A percentile compares a stretch with the other conserved stretches of the same genome.
These are phyloP conservation scores for Mrakia hoshinonis DNA, from an alignment of 768 basidiomycete species.

Conservation along the genomic window DNA sequence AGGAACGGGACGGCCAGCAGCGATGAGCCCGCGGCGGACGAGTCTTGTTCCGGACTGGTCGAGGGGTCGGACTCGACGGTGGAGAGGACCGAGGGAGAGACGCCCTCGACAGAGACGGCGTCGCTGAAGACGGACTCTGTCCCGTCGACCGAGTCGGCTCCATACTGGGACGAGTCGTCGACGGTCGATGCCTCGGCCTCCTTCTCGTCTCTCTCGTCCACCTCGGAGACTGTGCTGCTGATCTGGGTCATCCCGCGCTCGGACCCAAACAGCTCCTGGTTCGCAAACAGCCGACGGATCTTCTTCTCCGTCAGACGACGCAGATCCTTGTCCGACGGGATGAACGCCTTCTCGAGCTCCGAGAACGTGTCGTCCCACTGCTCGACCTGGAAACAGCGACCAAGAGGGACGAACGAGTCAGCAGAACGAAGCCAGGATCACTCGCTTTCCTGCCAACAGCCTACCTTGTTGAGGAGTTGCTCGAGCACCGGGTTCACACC, in stretches of 20 bases:
- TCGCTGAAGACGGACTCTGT: constrained; percentile 10
- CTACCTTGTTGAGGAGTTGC: constrained; percentile 44
- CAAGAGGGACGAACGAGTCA: neutral
- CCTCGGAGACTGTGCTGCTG: constrained; percentile 37
- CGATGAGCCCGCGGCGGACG: neutral
- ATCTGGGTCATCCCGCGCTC: constrained; percentile 34
- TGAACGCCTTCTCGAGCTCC: constrained; percentile 45
- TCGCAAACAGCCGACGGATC: constrained; percentile 40
- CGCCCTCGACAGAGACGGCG: neutral
- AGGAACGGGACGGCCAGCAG: neutral
- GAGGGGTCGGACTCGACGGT: neutral
- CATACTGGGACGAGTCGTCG: constrained; percentile 6
- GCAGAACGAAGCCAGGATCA: neutral
- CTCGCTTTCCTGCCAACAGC: neutral
- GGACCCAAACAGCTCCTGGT: constrained; percentile 37
- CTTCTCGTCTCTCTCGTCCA: constrained; percentile 36
- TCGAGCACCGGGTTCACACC: constrained; percentile 78
- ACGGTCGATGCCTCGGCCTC: neutral
- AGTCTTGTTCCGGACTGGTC: neutral
- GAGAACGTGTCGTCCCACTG: constrained; percentile 62
- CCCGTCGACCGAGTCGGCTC: constrained; percentile 6
- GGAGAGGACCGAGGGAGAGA: neutral
- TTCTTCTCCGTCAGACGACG: constrained; percentile 39
- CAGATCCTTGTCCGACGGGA: constrained; percentile 50
- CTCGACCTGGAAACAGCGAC: constrained; percentile 57